Conservation (phyloP, 805 yeast species). For the Saccharomycopsis synnaedendra region DNA sequence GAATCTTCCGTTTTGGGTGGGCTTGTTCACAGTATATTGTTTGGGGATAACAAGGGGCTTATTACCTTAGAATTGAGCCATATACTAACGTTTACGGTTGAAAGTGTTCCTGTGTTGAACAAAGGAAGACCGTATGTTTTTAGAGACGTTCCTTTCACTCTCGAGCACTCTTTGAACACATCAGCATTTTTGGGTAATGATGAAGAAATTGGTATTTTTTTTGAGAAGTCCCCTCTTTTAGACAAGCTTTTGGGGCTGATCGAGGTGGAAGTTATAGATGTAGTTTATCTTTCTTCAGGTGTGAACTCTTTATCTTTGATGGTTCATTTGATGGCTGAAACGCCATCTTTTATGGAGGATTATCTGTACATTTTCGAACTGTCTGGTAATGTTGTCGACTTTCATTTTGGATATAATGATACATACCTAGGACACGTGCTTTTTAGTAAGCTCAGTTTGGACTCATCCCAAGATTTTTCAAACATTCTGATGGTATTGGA, state of each 20-base stretch:
- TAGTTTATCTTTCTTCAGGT: conserved; percentile 8
- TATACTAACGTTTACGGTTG: too few species aligned
- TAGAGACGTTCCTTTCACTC: conserved; percentile 1
- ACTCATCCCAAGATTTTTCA: conserved; percentile 5
- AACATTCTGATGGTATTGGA: conserved; percentile 8
- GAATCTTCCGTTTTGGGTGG: too few species aligned
- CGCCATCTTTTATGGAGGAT: conserved; percentile 1
- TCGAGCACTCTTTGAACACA: conserved; percentile 1
- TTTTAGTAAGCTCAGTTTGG: conserved; percentile 6
- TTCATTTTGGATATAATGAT: conserved; percentile 8
- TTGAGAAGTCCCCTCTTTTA: background rate
- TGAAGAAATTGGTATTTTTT: background rate
- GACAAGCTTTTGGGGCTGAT: background rate
- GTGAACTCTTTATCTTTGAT: conserved; percentile 3
- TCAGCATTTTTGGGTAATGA: background rate
- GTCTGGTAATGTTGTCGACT: conserved; percentile 4
- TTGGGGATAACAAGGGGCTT: too few species aligned
- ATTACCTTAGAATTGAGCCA: too few species aligned
- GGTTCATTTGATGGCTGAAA: conserved; percentile 3
- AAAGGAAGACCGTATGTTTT: background rate
- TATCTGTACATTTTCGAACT: background rate
- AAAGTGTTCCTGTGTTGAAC: background rate
- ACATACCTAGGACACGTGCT: conserved; percentile 7
- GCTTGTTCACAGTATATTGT: too few species aligned
- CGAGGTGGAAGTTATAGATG: conserved; percentile 2